Evolutionary conservation across 192 early-diverging fungal genomes (phyloP).

Genomic region (Phlyctochytrium bullatum): DNA sequence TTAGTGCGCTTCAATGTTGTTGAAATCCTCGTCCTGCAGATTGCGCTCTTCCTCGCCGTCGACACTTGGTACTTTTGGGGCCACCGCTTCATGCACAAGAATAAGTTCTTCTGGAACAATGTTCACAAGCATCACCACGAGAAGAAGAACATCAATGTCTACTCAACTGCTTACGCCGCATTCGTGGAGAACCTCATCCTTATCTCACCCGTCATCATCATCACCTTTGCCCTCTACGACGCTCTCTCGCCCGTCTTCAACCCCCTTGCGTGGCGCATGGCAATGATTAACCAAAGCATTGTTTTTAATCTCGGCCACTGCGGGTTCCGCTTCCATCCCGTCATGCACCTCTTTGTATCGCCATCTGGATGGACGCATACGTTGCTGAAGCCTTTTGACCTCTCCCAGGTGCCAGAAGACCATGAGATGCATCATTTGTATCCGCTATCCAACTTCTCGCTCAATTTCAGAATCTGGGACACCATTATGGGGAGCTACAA

Average conservation of each 20-base stretch:
- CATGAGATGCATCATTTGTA: background rate
- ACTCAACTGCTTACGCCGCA: slow-evolving; percentile 7
- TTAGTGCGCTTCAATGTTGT: background rate
- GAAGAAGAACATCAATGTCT: slow-evolving; percentile 4
- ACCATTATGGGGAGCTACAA: slow-evolving; percentile 1
- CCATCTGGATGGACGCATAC: background rate
- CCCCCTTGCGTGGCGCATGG: background rate
- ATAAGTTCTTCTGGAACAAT: slow-evolving; percentile 8
- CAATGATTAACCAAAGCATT: background rate
- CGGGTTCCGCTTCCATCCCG: background rate
- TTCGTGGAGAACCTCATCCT: slow-evolving; percentile 6
- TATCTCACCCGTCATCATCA: slow-evolving; percentile 1
- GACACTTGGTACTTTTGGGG: slow-evolving; percentile 8
- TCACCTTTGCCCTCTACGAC: background rate
- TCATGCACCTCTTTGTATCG: background rate
- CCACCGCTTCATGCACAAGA: slow-evolving; percentile 5
- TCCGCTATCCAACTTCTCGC: background rate
- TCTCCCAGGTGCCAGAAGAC: slow-evolving; percentile 1
- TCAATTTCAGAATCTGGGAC: slow-evolving; percentile 3
- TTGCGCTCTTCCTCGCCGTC: background rate
- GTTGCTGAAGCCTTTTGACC: background rate
- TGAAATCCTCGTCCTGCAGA: background rate
- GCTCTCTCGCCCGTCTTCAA: background rate
- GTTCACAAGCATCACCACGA: slow-evolving; percentile 12
- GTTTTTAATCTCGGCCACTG: slow-evolving; percentile 4